Evolutionary conservation across 2,329 filamentous ascomycete species (phyloP).

Genomic region (Diaporthe humulicola): DNA sequence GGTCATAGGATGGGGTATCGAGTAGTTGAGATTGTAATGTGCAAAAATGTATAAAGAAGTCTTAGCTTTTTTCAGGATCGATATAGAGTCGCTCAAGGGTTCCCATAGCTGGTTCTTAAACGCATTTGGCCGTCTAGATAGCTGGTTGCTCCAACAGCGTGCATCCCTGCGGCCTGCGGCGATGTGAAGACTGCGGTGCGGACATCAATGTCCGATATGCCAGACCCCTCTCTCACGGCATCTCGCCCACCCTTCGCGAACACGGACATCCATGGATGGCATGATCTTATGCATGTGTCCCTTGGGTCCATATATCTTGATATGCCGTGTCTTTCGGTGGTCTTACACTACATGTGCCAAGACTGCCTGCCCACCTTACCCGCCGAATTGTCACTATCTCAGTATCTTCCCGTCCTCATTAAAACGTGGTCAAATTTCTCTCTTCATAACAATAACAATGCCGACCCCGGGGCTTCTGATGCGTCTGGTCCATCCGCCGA

Average conservation of each 20-base stretch:
- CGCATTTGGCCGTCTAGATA: background rate
- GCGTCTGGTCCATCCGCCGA: background rate
- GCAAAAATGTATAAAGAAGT: background rate
- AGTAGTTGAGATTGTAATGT: background rate
- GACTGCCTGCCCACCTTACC: background rate
- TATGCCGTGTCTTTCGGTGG: background rate
- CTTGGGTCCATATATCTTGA: background rate
- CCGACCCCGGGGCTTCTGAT: conserved; percentile 2
- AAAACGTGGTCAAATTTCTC: background rate
- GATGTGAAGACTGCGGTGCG: background rate
- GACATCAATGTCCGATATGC: conserved; percentile 3
- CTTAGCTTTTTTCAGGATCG: background rate
- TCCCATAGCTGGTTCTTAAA: background rate
- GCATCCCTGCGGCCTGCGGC: background rate
- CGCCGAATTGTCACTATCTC: background rate
- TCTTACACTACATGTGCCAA: background rate
- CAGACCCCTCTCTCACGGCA: background rate
- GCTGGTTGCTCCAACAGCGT: background rate
- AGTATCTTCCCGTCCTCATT: background rate
- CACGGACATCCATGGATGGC: background rate
- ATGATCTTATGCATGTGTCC: background rate
- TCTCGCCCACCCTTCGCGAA: background rate
- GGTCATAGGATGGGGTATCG: background rate
- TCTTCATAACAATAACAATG: background rate
- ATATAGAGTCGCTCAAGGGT: background rate